Conservation (phyloP, 2,329 filamentous ascomycete genomes). For the Mycocentrospora acerina region DNA sequence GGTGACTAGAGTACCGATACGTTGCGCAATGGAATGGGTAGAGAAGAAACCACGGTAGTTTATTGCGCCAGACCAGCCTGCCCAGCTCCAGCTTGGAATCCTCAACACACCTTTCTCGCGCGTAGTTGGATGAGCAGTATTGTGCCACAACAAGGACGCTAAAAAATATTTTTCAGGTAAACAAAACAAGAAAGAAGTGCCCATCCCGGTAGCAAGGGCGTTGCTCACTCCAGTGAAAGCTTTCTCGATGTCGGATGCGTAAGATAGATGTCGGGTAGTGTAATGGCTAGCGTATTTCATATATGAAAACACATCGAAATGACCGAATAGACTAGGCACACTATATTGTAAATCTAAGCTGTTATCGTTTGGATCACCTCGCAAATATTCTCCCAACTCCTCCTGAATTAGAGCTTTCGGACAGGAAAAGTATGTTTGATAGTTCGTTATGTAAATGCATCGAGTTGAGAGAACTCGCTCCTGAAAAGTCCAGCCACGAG, state of each 20-base stretch:
- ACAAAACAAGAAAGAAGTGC: neutral
- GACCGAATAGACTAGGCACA: neutral
- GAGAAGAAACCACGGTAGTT: neutral
- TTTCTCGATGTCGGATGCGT: neutral
- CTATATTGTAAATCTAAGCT: too few relatives aligned
- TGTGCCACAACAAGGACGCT: neutral
- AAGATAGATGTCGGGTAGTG: neutral
- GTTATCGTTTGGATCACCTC: neutral
- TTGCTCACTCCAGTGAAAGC: neutral
- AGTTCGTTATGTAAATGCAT: conserved; percentile 39
- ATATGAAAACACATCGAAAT: neutral
- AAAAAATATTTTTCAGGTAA: neutral
- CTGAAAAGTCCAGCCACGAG: conserved; percentile 44
- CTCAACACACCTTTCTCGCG: too few relatives aligned
- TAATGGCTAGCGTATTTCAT: neutral
- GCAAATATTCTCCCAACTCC: neutral
- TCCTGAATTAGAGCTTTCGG: neutral
- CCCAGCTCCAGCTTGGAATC: neutral
- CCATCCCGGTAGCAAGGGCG: neutral
- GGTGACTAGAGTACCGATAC: neutral
- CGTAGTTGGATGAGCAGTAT: neutral
- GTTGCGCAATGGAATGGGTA: neutral
- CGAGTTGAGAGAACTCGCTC: conserved; percentile 40
- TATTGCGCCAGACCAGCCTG: neutral
- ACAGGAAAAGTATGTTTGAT: conserved; percentile 34